A percentile compares a stretch with the other conserved stretches of the same genome.
Conservation (phyloP, 176 grass and related monocot species). For the Musa beccarii region DNA sequence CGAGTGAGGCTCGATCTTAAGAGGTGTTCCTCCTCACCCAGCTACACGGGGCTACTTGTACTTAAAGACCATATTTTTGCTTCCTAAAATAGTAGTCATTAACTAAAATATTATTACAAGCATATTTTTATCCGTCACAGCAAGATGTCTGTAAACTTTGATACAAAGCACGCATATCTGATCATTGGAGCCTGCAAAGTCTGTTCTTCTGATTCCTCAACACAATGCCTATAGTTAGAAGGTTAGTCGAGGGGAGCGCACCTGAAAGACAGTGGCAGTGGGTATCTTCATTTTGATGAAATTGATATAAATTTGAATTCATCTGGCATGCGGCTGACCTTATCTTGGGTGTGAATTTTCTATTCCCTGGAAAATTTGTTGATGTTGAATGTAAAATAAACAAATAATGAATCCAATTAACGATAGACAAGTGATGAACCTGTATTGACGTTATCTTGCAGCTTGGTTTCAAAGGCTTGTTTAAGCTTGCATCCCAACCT, state of each 20-base stretch:
- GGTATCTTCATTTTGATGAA: constrained; percentile 12
- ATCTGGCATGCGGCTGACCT: constrained; percentile 8
- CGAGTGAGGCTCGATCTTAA: too few species aligned
- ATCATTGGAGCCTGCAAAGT: too few species aligned
- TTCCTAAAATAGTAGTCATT: too few species aligned
- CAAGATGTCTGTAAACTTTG: too few species aligned
- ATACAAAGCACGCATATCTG: too few species aligned
- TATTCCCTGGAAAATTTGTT: constrained; percentile 13
- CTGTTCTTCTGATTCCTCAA: neutral
- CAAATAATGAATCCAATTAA: neutral
- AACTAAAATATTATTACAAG: too few species aligned
- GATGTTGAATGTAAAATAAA: neutral
- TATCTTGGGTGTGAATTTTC: constrained; percentile 17
- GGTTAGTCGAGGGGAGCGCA: neutral
- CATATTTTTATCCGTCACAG: too few species aligned
- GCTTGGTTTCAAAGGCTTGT: constrained; percentile 22
- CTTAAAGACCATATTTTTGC: too few species aligned
- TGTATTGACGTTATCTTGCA: constrained; percentile 3
- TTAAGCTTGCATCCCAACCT: constrained; percentile 34
- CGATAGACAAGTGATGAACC: neutral
- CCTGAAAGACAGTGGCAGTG: constrained; percentile 25
- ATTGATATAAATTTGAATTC: constrained; percentile 21
- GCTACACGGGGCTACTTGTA: too few species aligned
- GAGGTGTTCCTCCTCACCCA: too few species aligned
- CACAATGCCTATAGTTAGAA: neutral